Base-by-base conservation (phyloP, 169 alveolate genomes). In the Plasmodium blacklocki region DNA sequence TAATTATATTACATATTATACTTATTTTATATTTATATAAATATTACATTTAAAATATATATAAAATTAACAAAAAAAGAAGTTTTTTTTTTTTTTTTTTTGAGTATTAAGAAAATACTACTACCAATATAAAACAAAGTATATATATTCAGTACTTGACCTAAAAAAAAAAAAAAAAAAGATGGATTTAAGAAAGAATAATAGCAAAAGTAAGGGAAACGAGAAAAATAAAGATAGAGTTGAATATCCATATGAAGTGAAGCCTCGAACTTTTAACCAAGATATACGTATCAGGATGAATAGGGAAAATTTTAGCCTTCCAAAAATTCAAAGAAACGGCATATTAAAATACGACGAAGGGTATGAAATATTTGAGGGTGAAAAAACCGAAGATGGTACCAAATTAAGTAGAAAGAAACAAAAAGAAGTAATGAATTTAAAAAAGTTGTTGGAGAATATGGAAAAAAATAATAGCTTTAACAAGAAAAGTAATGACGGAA, bases 281-380 rank as follows among this genome's bases (percentile, higher is more conserved):
- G 73, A 83, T 15, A 12, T 68, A 47, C 39, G 64, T 64, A 11
- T 54, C 49, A 64, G 66, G 8, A 43, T 59, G 29, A 72, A 58
- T 15, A 56, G 87, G 47, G 50, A 85, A 70, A 45, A 52, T 85
- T 71, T 85, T 47, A 70, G 23, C 19, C 52, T 85, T 12, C 92
- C 92, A 71, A 63, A 74, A 29, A 74, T 85, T 59, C 71, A 15
- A 2, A 58, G 60, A 59, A 72, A 72, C 62, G 92, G 92, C 12
- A 21, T 60, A 8, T 18, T 85, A n/a, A 56, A 49, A 0, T 85
- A 85, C 45, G 92, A 72, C 7, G 76, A 85, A 19, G 74, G 56
- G 7, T 26, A 54, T 43, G 89, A 78, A 1, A 43, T 11, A 2
- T 39, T 39, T 39, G 87, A 54, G 6, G 21, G 15, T 19, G 43